Evolutionary conservation across 305 asterid species (phyloP).

Genomic region (Stenogyne calaminthoides): DNA sequence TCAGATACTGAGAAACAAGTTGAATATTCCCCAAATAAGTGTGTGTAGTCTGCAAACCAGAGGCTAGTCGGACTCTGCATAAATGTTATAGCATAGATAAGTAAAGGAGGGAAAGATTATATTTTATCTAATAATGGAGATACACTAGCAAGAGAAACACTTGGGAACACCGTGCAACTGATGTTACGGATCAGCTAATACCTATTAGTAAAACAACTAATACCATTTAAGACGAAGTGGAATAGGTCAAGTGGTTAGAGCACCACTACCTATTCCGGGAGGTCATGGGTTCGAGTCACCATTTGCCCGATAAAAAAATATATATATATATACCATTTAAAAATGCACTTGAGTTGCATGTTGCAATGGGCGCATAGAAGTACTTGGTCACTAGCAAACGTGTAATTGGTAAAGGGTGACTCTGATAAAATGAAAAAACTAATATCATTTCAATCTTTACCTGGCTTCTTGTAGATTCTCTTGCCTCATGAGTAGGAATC

Average conservation of each 20-base stretch:
- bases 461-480: conserved; percentile 96
- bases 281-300: no score
- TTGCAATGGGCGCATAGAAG: no score
- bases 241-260: no score
- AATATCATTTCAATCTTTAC: conserved; percentile 35
- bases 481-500: conserved; percentile 89
- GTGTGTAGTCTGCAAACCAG: conserved; percentile 95
- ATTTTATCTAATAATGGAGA: background rate
- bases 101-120: conserved; percentile 11
- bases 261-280: no score
- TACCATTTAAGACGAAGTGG: no score
- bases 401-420: conserved; percentile 21
- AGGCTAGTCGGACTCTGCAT: conserved; percentile 79
- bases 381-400: background rate
- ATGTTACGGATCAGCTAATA: no score
- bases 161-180: no score
- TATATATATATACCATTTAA: no score
- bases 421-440: conserved; percentile 15
- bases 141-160: conserved; percentile 10
- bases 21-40: conserved; percentile 87
- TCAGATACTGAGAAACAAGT: conserved; percentile 96
- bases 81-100: conserved; percentile 18
- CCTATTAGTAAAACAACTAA: no score
- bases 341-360: no score
- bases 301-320: no score